Conservation (phyloP, 73 alveolate genomes). For the Breviolum minutum region DNA sequence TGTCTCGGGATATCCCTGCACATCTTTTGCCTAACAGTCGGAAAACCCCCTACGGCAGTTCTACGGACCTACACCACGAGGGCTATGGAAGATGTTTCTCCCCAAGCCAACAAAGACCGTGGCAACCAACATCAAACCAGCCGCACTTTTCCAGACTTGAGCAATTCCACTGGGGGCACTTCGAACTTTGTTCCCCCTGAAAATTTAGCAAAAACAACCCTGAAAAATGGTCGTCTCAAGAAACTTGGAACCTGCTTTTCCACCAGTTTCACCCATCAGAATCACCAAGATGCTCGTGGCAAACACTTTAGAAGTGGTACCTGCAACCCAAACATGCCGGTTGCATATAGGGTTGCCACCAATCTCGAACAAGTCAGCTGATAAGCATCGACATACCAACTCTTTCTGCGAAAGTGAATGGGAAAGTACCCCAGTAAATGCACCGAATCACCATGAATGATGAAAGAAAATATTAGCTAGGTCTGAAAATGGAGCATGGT, state of each 20-base stretch:
- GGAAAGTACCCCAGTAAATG: background rate
- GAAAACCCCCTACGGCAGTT: too few relatives aligned
- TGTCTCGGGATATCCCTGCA: too few relatives aligned
- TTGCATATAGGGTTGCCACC: background rate
- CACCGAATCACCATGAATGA: too few relatives aligned
- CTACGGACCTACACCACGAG: too few relatives aligned
- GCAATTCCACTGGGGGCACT: too few relatives aligned
- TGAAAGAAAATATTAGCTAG: too few relatives aligned
- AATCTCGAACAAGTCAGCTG: background rate
- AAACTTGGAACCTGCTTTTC: background rate
- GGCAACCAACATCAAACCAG: background rate
- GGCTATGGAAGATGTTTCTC: too few relatives aligned
- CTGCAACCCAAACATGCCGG: background rate
- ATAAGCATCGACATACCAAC: background rate
- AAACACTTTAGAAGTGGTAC: background rate
- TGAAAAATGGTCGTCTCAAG: background rate
- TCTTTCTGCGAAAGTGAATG: background rate
- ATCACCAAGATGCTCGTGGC: background rate
- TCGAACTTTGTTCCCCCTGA: background rate
- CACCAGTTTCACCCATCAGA: background rate
- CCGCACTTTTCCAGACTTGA: too few relatives aligned
- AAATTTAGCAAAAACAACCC: background rate
- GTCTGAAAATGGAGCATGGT: too few relatives aligned
- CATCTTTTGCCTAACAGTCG: too few relatives aligned
- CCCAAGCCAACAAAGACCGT: too few relatives aligned